phyloP scores from a whole-genome alignment of 2,329 filamentous ascomycete species.

The Colletotrichum limetticola region DNA sequence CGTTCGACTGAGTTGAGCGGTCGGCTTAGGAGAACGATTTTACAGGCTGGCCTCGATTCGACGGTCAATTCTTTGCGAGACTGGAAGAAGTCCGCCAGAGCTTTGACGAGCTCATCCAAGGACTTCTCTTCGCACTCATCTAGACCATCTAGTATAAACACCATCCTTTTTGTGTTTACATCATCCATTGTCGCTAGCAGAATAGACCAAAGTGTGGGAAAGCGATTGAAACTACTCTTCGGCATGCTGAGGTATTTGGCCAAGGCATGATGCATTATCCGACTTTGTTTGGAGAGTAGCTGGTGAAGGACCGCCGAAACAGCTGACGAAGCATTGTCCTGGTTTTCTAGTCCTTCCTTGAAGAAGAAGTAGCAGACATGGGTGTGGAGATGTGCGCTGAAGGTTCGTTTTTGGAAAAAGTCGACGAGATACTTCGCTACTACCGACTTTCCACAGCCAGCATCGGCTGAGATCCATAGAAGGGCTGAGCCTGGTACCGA shows the following conservation, averaged over 20 bases:
- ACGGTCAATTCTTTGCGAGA: not conserved
- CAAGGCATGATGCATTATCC: not conserved
- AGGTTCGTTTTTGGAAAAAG: not conserved
- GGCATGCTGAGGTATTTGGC: not conserved
- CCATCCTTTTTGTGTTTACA: fast-evolving
- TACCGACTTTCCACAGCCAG: not conserved
- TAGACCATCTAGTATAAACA: not conserved
- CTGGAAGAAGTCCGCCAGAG: not conserved
- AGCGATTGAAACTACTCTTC: not conserved
- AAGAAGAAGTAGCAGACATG: not conserved
- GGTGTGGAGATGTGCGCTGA: not conserved
- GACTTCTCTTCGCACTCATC: not conserved
- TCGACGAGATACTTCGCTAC: not conserved
- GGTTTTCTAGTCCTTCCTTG: not conserved
- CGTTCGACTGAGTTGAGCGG: not conserved
- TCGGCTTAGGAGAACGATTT: not conserved
- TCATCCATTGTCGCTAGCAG: not conserved
- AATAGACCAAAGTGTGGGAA: not conserved
- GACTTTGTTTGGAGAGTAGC: not conserved
- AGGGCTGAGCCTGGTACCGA: not conserved
- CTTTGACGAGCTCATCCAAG: not conserved
- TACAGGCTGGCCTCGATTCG: not conserved
- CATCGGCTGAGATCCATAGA: not conserved
- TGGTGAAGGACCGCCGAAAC: not conserved
- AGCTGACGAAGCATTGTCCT: not conserved